A percentile compares a stretch with the other conserved stretches of the same genome.
phyloP scores from a whole-genome alignment of 176 grass and related monocot genomes.

The Dendrocalamus sinicus region DNA sequence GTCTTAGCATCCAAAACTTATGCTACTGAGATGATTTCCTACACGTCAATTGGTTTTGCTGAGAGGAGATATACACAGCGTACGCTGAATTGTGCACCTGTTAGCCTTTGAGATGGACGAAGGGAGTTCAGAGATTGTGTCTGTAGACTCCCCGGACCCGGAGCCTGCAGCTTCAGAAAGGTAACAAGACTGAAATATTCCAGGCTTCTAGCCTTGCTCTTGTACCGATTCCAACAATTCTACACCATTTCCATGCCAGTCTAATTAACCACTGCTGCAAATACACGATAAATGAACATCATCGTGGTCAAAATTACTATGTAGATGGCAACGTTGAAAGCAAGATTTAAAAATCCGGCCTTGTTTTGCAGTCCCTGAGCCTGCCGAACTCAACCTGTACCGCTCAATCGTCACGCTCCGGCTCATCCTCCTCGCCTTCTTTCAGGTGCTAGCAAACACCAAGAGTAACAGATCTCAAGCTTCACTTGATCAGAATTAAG shows the following conservation, averaged over 20 bases:
- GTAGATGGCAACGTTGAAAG: not conserved
- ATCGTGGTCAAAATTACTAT: too few species aligned
- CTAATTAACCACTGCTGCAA: not conserved
- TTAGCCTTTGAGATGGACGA: constrained; percentile 32
- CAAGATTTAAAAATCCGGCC: too few species aligned
- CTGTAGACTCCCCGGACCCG: not conserved
- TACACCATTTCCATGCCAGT: not conserved
- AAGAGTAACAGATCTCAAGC: too few species aligned
- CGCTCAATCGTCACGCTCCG: too few species aligned
- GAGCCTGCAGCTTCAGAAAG: constrained; percentile 36
- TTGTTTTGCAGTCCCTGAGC: constrained; percentile 27
- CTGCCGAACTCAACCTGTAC: too few species aligned
- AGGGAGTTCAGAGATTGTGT: constrained; percentile 27
- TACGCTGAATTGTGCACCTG: not conserved
- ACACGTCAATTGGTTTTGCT: not conserved
- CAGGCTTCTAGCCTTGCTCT: not conserved
- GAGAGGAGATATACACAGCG: not conserved
- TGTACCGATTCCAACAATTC: not conserved
- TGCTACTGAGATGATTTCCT: not conserved
- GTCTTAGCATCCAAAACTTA: not conserved
- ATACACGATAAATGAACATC: not conserved
- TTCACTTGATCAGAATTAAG: too few species aligned
- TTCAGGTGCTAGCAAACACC: too few species aligned
- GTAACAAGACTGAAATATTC: not conserved
- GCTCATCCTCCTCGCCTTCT: too few species aligned